A percentile compares a stretch with the other conserved stretches of the same genome.
Conservation (phyloP, 495 filamentous ascomycete species). For the Astrothelium subdiscretum region DNA sequence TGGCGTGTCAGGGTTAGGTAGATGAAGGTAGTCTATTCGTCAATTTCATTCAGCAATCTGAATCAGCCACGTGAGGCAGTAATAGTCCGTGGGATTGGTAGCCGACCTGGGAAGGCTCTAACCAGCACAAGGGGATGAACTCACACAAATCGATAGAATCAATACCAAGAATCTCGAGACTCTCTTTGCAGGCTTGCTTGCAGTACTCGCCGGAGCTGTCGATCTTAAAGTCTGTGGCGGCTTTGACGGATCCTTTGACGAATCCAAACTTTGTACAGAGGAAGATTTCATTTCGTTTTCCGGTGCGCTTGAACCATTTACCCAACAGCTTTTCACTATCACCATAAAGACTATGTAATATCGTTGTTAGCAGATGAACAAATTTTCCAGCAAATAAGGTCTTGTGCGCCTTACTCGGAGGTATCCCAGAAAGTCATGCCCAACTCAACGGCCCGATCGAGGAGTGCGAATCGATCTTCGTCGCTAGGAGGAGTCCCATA, state of each 20-base stretch:
- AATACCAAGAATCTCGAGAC: conserved; percentile 31
- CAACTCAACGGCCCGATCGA: conserved; percentile 41
- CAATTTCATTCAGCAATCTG: no score
- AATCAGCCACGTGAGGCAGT: no score
- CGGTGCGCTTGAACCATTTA: conserved; percentile 43
- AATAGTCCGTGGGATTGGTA: no score
- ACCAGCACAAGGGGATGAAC: no score
- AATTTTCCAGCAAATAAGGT: conserved; percentile 10
- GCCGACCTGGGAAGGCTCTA: no score
- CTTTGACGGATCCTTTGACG: conserved; percentile 8
- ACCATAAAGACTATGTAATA: conserved; percentile 20
- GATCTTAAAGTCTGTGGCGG: conserved; percentile 6
- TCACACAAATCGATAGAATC: conserved; percentile 5
- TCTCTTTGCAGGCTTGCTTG: conserved; percentile 34
- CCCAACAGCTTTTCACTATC: conserved; percentile 45
- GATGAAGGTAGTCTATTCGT: conserved; percentile 26
- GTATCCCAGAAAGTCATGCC: conserved; percentile 47
- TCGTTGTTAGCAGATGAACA: not conserved
- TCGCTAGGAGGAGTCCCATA: conserved; percentile 34
- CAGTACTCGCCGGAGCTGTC: conserved; percentile 36
- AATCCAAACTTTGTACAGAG: conserved; percentile 49
- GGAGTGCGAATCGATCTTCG: conserved; percentile 38
- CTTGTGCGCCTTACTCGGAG: conserved; percentile 32
- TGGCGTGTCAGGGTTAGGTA: conserved; percentile 28
- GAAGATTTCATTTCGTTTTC: conserved; percentile 47